Evolutionary conservation across 768 basidiomycete species (phyloP), one percentile per base, ranked within the genome.

Genomic region (Crepidotus variabilis): DNA sequence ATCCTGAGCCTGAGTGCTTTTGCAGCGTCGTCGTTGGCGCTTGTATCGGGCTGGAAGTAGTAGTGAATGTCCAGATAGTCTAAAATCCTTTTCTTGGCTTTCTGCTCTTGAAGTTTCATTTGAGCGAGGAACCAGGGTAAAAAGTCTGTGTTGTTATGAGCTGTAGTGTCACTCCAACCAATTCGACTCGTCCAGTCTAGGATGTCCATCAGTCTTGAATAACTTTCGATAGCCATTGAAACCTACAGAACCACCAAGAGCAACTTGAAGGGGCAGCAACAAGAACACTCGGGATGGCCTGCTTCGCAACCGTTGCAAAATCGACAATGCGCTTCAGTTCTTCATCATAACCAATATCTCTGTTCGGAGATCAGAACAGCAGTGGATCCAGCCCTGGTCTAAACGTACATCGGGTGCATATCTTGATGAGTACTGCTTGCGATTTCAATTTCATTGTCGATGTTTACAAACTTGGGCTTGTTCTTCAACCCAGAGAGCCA

Each of bases 381-480:
- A 34, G 24, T 48, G 23, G 3, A 5, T 18, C 20, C 53, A 53
- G 35, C 8, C n/a, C 23, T 7, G 35, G 11, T 9, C 13, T 24
- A 6, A 16, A 61, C 72, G 36, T 65, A 78, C 77, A 57, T 60
- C 1, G 81, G 80, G 61, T 83, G 81, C 79, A 83, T 83, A 58
- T 83, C 81, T 64, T 79, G 77, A 61, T 83, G 81, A 16, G 81
- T 83, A 58, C 62, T 77, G 51, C 68, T 67, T 13, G 81, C 78
- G 52, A 83, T 83, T 63, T 83, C 81, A 14, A 83, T 82, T 64
- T 83, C 81, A 62, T 83, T 83, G 63, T 83, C 81, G 54, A 83
- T 71, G 5, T 78, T 69, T 13, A 81, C 72, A 47, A 81, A 68
- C 2, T 65, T 69, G 0, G 81, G 81, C 62, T 80, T 81, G 70